Evolutionary conservation across 805 yeast species (phyloP).

Genomic region (Candida vaughaniae): DNA sequence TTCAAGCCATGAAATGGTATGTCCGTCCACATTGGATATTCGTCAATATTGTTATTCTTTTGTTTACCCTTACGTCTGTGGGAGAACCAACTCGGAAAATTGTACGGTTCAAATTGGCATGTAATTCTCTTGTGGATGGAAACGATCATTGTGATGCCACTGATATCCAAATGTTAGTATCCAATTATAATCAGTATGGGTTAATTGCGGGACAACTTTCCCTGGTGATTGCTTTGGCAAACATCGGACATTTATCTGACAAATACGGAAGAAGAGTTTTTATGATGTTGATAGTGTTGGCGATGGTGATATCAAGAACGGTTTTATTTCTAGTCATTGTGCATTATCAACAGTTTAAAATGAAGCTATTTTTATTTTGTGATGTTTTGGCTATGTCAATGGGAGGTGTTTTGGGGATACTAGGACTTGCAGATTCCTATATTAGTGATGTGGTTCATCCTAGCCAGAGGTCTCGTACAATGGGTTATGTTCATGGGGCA

Average conservation of each 20-base stretch:
- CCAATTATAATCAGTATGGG: slow-evolving; percentile 45
- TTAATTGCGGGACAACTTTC: slow-evolving; percentile 42
- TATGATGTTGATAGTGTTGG: slow-evolving; percentile 19
- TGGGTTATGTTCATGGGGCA: slow-evolving; percentile 61
- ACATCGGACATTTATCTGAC: slow-evolving; percentile 39
- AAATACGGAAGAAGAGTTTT: slow-evolving; percentile 34
- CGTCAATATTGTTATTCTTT: slow-evolving; percentile 5
- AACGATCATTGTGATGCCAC: slow-evolving; percentile 27
- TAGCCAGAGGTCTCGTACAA: slow-evolving; percentile 51
- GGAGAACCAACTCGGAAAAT: slow-evolving; percentile 39
- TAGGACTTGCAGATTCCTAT: slow-evolving; percentile 65
- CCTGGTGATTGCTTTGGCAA: slow-evolving; percentile 55
- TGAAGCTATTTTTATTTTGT: slow-evolving; percentile 39
- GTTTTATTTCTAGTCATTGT: slow-evolving; percentile 24
- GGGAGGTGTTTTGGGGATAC: slow-evolving; percentile 59
- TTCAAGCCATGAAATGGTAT: too few species aligned
- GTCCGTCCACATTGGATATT: slow-evolving; percentile 5
- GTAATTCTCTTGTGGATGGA: slow-evolving; percentile 16
- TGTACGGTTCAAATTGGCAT: slow-evolving; percentile 27
- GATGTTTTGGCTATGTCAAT: slow-evolving; percentile 48
- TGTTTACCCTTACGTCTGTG: slow-evolving; percentile 19
- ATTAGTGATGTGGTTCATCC: slow-evolving; percentile 71
- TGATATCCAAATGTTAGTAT: slow-evolving; percentile 34
- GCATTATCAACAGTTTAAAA: slow-evolving; percentile 26
- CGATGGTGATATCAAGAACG: slow-evolving; percentile 22